Evolutionary conservation across 1,139 yeast species (phyloP).

Genomic region (Debaryomycetaceae sp.): DNA sequence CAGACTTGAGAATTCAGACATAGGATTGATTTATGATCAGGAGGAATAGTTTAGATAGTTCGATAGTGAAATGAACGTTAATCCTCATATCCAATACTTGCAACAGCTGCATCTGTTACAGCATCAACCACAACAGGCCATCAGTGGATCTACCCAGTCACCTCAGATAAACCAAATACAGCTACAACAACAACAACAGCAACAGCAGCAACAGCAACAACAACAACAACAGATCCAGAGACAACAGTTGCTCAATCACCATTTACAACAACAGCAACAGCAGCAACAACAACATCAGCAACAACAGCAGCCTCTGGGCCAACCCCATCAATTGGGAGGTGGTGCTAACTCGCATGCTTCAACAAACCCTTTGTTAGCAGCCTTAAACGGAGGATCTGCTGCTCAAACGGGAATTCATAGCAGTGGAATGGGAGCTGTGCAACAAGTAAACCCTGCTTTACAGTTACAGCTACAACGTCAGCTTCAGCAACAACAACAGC

Average conservation of each 20-base stretch:
- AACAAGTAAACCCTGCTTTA: conserved; percentile 25
- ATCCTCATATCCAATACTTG: conserved; percentile 45
- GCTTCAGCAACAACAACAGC: conserved; percentile 16
- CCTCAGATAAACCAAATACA: conserved; percentile 25
- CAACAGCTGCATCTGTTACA: conserved; percentile 33
- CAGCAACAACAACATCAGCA: conserved; percentile 19
- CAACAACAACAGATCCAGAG: conserved; percentile 26
- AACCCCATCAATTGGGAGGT: conserved; percentile 14
- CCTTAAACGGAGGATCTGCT: conserved; percentile 27
- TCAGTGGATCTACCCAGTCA: conserved; percentile 25
- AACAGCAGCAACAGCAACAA: conserved; percentile 35
- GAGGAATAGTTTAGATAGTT: conserved; percentile 24
- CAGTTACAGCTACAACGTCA: conserved; percentile 30
- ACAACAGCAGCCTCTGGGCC: conserved; percentile 8
- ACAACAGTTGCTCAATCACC: conserved; percentile 5
- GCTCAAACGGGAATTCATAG: conserved; percentile 10
- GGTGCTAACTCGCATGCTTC: conserved; percentile 16
- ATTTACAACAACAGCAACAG: conserved; percentile 28
- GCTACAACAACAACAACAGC: conserved; percentile 41
- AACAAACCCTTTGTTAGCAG: conserved; percentile 37
- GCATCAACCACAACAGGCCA: conserved; percentile 25
- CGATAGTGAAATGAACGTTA: conserved; percentile 27
- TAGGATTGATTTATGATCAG: conserved; percentile 28
- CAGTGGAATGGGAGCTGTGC: conserved; percentile 10
- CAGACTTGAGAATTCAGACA: conserved; percentile 31